These are phyloP conservation scores for Xylaria castorea DNA, from an alignment of 495 filamentous ascomycete species.

Conservation along the genomic window DNA sequence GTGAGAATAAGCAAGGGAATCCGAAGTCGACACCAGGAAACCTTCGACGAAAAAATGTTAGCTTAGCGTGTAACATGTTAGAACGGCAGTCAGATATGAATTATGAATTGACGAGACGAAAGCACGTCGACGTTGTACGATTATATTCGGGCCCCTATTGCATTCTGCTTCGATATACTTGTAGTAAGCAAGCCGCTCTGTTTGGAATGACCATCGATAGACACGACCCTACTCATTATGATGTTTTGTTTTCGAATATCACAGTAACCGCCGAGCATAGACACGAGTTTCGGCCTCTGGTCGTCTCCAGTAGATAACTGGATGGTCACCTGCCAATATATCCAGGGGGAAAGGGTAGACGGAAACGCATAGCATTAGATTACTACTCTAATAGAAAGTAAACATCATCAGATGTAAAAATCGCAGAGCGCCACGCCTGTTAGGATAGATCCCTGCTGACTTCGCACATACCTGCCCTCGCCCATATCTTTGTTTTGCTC, in stretches of 20 bases:
- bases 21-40: neutral
- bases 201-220: neutral
- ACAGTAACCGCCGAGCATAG: neutral
- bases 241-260: neutral
- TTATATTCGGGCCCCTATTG: neutral
- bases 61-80: constrained; percentile 21
- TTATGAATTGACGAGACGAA: constrained; percentile 21
- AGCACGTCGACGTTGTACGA: constrained; percentile 12
- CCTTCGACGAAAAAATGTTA: neutral
- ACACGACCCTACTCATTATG: neutral
- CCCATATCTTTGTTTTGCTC: neutral
- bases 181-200: neutral
- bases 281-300: neutral
- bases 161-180: neutral
- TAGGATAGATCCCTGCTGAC: neutral
- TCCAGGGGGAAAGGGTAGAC: neutral
- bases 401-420: constrained; percentile 1
- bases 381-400: neutral
- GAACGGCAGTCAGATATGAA: constrained; percentile 7
- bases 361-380: neutral
- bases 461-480: too few relatives aligned
- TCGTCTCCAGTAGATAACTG: too few relatives aligned
- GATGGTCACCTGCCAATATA: too few relatives aligned
- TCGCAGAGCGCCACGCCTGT: neutral
- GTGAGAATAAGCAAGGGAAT: too few relatives aligned